Evolutionary conservation across 2,329 filamentous ascomycete genomes (phyloP).

Genomic region (Nothophaeocryptopus gaeumannii): DNA sequence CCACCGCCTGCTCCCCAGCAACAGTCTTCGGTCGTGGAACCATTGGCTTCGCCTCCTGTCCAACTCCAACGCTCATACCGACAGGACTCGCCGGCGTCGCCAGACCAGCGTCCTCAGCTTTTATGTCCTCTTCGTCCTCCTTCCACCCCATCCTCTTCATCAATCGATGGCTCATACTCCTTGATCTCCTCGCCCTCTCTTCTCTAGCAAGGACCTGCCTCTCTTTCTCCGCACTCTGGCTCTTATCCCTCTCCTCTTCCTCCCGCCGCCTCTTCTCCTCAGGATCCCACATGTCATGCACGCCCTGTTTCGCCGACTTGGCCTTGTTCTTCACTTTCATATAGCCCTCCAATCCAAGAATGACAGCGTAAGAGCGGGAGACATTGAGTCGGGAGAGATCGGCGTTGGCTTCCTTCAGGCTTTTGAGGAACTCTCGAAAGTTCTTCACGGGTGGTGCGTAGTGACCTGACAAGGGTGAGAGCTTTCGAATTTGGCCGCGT

Average conservation of each 20-base stretch:
- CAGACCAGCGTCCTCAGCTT: constrained; percentile 16
- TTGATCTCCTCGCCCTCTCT: constrained; percentile 40
- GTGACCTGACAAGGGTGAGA: constrained; percentile 70
- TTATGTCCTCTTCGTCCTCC: constrained; percentile 17
- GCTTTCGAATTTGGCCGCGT: constrained; percentile 69
- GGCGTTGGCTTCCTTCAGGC: constrained; percentile 67
- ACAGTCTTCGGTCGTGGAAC: constrained; percentile 7
- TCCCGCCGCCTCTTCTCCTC: constrained; percentile 52
- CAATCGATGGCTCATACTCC: constrained; percentile 35
- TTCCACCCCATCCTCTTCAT: constrained; percentile 25
- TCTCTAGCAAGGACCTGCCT: constrained; percentile 49
- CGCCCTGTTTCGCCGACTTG: constrained; percentile 54
- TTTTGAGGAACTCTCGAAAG: constrained; percentile 76
- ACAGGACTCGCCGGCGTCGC: background rate
- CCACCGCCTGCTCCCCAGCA: constrained; percentile 5
- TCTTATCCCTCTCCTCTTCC: constrained; percentile 56
- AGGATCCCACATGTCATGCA: constrained; percentile 61
- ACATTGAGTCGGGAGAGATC: constrained; percentile 79
- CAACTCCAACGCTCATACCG: no score
- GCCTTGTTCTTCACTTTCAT: constrained; percentile 64
- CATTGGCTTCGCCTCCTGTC: background rate
- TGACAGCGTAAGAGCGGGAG: constrained; percentile 75
- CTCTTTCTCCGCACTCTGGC: constrained; percentile 59
- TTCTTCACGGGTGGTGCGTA: constrained; percentile 81
- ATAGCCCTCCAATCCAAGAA: constrained; percentile 80